Base-by-base conservation (phyloP, 2,329 filamentous ascomycete genomes). In the Neobulgaria alba region DNA sequence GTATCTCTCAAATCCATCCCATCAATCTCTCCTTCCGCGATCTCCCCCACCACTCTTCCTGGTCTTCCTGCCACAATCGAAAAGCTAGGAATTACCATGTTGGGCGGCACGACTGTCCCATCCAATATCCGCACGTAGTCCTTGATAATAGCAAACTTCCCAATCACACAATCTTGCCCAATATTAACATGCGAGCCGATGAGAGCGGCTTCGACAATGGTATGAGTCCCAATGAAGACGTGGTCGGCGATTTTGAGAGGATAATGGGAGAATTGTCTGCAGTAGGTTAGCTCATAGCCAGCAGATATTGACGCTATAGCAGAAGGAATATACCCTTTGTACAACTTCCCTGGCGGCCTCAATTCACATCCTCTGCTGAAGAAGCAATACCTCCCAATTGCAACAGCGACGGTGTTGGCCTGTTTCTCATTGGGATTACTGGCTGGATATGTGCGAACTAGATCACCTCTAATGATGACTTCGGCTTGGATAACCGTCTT, bases 401-500 rank as follows among this genome's bases (percentile, higher is more conserved):
- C 82, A 49, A 96, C 88, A 39, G 89, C 80, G 17, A 68, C 68
- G 5, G 54, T 38, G 43, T 56, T 56, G 10, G 50, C 48, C 18
- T 47, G 38, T 38, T 54, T 54, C 26, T 51, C 52, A 9, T 46
- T 38, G 31, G 63, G 56, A 5, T 66, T 65, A 1, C 67, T 61
- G 2, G 69, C 58, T 2, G 69, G 66, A 7, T 65, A 68, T 5
- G 72, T 78, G 39, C 71, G 76, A 32, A 82, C 74, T 14, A 98
- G 76, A 59, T 98, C 92, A 33, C 90, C 92, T 35, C 92, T 82
- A 59, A 98, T 87, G 64, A 92, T 88, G 55, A 88, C 90, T 59
- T 95, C 89, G 48, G 88, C 83, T 71, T 95, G 88, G 58, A 98
- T 94, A 48, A 96, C 87, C 1, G 89, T 94, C 65, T 87, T 94